phyloP scores from a whole-genome alignment of 768 basidiomycete species.

The Auriscalpium vulgare region DNA sequence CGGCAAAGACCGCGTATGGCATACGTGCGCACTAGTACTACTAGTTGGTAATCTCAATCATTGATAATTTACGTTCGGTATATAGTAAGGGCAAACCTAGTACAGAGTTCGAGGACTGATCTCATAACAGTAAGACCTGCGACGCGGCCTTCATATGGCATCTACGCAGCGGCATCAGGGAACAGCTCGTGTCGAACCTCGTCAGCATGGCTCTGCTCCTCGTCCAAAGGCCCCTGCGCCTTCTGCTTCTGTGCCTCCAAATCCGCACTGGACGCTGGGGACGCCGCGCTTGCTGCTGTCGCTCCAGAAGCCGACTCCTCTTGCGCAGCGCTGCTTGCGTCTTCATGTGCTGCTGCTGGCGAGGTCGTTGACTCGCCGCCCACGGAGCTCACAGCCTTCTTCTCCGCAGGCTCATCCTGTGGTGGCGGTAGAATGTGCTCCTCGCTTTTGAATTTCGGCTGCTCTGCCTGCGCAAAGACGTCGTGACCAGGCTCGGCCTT shows the following conservation, averaged over 20 bases:
- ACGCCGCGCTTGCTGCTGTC: neutral
- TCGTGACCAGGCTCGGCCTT: conserved; percentile 69
- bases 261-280: neutral
- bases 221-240: conserved; percentile 20
- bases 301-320: neutral
- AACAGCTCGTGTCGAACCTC: conserved; percentile 29
- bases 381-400: neutral
- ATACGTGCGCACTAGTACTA: too few relatives aligned
- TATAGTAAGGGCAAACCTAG: too few relatives aligned
- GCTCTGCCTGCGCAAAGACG: conserved; percentile 52
- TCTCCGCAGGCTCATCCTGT: neutral
- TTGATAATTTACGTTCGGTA: too few relatives aligned
- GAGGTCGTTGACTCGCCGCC: neutral
- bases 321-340: neutral
- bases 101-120: too few relatives aligned
- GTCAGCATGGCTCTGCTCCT: conserved; percentile 29
- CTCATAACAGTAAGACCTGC: too few relatives aligned
- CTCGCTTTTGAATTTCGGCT: conserved; percentile 42
- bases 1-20: too few relatives aligned
- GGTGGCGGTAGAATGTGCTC: neutral
- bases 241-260: neutral
- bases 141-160: too few relatives aligned
- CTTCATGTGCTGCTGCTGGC: neutral
- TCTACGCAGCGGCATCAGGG: conserved; percentile 17
- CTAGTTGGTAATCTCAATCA: too few relatives aligned